These are phyloP conservation scores for Solanum bulbocastanum DNA, from an alignment of 257 asterid genomes.

Conservation along the genomic window DNA sequence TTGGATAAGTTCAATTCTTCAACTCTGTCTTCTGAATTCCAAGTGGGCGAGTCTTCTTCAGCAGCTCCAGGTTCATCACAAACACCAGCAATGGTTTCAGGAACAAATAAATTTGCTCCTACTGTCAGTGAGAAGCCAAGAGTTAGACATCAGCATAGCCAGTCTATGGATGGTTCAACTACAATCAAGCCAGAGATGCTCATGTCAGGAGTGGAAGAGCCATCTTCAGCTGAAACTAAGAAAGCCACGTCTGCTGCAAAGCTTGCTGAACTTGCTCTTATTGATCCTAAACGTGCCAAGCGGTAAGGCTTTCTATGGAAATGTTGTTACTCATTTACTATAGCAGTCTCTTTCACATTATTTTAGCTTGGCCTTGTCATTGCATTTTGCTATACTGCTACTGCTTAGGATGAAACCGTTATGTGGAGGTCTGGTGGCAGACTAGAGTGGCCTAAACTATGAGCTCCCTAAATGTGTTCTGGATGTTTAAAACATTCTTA, in stretches of 20 bases:
- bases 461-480: not conserved
- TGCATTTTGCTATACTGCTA: not conserved
- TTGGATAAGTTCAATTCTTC: conserved; percentile 79
- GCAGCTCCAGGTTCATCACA: conserved; percentile 36
- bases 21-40: conserved; percentile 57
- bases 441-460: not conserved
- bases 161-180: conserved; percentile 97
- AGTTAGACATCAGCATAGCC: conserved; percentile 92
- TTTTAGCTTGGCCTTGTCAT: not conserved
- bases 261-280: conserved; percentile 92
- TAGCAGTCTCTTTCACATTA: not conserved
- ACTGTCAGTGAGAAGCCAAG: conserved; percentile 51
- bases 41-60: conserved; percentile 57
- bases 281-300: conserved; percentile 97
- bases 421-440: not conserved
- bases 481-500: not conserved
- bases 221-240: conserved; percentile 63
- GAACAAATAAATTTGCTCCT: conserved; percentile 21
- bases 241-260: conserved; percentile 92
- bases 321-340: not conserved
- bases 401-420: not conserved
- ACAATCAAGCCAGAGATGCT: conserved; percentile 81
- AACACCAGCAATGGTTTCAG: conserved; percentile 17
- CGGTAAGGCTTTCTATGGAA: conserved; percentile 35
- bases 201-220: conserved; percentile 64